phyloP scores from a whole-genome alignment of 1,284 basidiomycete genomes.

The Heterobasidion occidentale region DNA sequence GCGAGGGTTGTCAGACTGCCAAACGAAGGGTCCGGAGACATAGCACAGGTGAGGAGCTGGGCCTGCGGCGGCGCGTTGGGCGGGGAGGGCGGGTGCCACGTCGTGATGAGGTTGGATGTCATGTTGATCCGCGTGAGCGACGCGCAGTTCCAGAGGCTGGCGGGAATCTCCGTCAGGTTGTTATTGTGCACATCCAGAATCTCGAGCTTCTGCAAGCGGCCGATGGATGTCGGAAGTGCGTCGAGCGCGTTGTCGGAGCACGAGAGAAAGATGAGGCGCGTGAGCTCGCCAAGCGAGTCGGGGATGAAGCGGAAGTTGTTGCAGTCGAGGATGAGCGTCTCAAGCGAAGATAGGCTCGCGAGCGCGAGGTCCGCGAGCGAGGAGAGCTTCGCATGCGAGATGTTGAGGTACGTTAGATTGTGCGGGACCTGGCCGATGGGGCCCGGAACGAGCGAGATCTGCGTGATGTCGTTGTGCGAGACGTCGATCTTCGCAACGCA shows the following conservation, averaged over 20 bases:
- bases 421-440: constrained; percentile 46
- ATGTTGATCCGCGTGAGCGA: constrained; percentile 75
- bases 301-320: constrained; percentile 87
- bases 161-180: constrained; percentile 74
- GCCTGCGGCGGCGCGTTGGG: neutral
- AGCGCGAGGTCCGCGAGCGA: constrained; percentile 73
- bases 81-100: constrained; percentile 46
- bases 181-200: constrained; percentile 89
- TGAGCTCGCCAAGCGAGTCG: constrained; percentile 71
- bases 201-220: constrained; percentile 71
- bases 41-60: constrained; percentile 3
- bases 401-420: constrained; percentile 74
- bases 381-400: constrained; percentile 89
- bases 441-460: constrained; percentile 61
- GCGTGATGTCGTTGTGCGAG: constrained; percentile 79
- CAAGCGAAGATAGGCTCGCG: constrained; percentile 68
- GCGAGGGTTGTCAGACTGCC: constrained; percentile 1
- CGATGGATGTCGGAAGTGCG: constrained; percentile 73
- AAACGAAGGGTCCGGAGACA: neutral
- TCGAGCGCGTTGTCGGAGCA: constrained; percentile 89
- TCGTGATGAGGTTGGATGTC: constrained; percentile 81
- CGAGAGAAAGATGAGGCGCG: constrained; percentile 66
- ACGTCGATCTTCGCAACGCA: constrained; percentile 56
- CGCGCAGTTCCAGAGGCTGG: constrained; percentile 80
- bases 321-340: constrained; percentile 70